Evolutionary conservation across 805 yeast genomes (phyloP), one percentile per base, ranked within the genome.

Genomic region (Yarrowia sp.): DNA sequence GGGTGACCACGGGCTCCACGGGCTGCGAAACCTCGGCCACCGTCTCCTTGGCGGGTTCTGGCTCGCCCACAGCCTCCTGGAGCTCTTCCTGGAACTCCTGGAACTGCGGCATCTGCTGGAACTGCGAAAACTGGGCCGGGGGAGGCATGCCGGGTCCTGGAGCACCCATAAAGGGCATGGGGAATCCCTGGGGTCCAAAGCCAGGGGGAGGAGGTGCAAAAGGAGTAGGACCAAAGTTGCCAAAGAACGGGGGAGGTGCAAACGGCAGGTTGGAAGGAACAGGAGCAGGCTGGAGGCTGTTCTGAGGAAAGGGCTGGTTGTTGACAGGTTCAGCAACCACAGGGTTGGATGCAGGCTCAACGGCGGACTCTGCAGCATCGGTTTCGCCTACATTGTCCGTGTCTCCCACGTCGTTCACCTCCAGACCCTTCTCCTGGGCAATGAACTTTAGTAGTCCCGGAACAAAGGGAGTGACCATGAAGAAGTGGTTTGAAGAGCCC

Each of bases 401-500:
- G 8, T 53, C 60, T 0, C n/a, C 15, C 24, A 15, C 63, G 0
- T 58, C 40, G 17, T 33, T 5, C 7, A 33, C 50, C 20, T 40
- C 47, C 9, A 70, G 69, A 10, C 78, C 80, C 65, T 71, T 72
- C 24, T 73, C 71, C 68, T 69, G 71, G 53, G 72, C 68, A 65
- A 77, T 73, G 72, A 75, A 79, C 60, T 74, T 72, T 36, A 72
- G 70, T 40, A 79, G 72, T 19, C 73, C 78, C 9, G 72, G 69
- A 71, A 79, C 70, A 68, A 80, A 80, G 34, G 81, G 79, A 0
- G 78, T 76, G 9, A 79, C 79, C 76, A 76, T 71, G 73, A 73
- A 78, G 65, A 72, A 79, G 44, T 72, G 71, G 50, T 68, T 50
- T 13, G 61, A 63, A 30, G 67, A 24, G 42, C 44, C 47, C 60